Evolutionary conservation across 768 basidiomycete species (phyloP).

Genomic region (Serendipita sp.): DNA sequence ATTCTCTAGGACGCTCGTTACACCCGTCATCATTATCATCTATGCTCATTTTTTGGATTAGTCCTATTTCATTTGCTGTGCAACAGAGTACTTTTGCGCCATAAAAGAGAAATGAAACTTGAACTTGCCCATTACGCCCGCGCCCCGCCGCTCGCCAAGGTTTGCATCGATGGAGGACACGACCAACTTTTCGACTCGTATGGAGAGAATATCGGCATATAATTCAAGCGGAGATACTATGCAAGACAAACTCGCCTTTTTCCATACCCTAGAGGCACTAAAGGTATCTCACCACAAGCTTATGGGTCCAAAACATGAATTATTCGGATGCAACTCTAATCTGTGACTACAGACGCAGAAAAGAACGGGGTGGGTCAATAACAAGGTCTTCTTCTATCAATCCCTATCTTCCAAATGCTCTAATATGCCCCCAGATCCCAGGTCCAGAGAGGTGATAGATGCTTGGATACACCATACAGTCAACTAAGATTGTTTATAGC

Average conservation of each 20-base stretch:
- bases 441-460: conserved; percentile 59
- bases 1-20: too few species aligned
- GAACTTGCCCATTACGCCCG: too few species aligned
- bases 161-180: background rate
- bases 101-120: background rate
- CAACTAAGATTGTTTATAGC: conserved; percentile 22
- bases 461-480: background rate
- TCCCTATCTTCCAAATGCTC: conserved; percentile 5
- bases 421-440: conserved; percentile 38
- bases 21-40: too few species aligned
- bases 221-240: conserved; percentile 26
- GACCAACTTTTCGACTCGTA: background rate
- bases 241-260: conserved; percentile 67
- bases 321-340: background rate
- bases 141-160: too few species aligned
- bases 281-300: conserved; percentile 40
- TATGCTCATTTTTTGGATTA: background rate
- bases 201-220: background rate
- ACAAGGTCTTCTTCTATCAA: conserved; percentile 36
- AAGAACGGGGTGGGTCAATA: conserved; percentile 86
- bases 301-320: background rate
- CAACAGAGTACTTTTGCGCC: background rate
- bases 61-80: background rate
- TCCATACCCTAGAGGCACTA: conserved; percentile 74
- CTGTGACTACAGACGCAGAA: conserved; percentile 61